phyloP scores from a whole-genome alignment of 2,329 filamentous ascomycete genomes.

The Tricladium varicosporioides region DNA sequence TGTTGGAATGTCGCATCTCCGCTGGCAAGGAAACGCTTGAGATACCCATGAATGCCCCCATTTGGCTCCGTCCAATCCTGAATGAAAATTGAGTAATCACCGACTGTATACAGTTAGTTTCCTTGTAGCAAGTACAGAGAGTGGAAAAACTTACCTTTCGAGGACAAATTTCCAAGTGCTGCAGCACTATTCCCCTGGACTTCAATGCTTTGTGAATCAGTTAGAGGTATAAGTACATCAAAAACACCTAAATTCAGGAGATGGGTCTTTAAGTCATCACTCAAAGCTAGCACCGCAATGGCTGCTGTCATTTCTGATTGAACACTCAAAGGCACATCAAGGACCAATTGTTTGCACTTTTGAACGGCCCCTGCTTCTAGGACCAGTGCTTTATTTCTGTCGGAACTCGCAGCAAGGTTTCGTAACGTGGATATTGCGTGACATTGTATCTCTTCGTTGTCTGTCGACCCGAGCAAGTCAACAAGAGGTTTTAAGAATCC shows the following conservation, averaged over 20 bases:
- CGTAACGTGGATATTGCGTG: conserved; percentile 96
- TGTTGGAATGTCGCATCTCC: conserved; percentile 98
- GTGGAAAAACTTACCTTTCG: conserved; percentile 68
- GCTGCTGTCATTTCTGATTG: conserved; percentile 99
- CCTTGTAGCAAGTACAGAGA: conserved; percentile 9
- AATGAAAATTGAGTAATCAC: conserved; percentile 94
- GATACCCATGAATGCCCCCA: conserved; percentile 92
- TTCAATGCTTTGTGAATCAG: conserved; percentile 92
- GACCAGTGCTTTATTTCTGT: conserved; percentile 97
- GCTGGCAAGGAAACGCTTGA: conserved; percentile 87
- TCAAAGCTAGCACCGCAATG: conserved; percentile 91
- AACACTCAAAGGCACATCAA: conserved; percentile 89
- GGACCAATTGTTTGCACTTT: conserved; percentile 95
- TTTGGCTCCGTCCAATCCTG: conserved; percentile 90
- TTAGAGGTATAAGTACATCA: conserved; percentile 92
- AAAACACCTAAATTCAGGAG: conserved; percentile 91
- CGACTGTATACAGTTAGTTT: conserved; percentile 61
- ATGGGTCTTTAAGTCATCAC: conserved; percentile 91
- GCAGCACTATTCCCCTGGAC: conserved; percentile 98
- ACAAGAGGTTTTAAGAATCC: conserved; percentile 93
- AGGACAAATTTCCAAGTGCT: conserved; percentile 91
- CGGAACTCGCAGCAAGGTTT: conserved; percentile 93
- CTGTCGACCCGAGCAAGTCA: conserved; percentile 88
- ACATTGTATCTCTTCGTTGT: conserved; percentile 98
- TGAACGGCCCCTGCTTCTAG: conserved; percentile 94